Conservation (phyloP, 139 green algal genomes). For the Micromonas commoda region DNA sequence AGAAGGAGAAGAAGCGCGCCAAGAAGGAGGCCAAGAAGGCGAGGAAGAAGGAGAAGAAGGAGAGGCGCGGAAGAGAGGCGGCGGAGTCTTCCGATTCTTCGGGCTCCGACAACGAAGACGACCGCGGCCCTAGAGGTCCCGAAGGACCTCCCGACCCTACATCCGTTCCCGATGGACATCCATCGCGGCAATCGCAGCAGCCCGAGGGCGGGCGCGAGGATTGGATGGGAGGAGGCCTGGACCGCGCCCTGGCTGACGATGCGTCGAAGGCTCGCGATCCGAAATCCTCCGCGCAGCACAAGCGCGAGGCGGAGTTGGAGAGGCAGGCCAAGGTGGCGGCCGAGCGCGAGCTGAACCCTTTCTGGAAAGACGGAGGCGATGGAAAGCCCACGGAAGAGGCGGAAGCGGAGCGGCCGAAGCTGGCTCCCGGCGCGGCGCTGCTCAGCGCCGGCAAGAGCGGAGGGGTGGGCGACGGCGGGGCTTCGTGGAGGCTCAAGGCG, state of each 20-base stretch:
- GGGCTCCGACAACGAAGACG: neutral
- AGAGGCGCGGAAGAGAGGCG: neutral
- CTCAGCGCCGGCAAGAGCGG: neutral
- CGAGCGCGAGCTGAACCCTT: conserved; percentile 38
- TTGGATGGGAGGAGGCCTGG: too few relatives aligned
- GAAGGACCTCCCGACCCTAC: neutral
- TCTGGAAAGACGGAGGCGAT: conserved; percentile 33
- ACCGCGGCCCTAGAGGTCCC: neutral
- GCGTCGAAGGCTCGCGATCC: neutral
- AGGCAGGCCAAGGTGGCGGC: neutral
- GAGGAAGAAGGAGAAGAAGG: conserved; percentile 29
- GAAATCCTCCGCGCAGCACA: neutral
- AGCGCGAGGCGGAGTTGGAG: neutral
- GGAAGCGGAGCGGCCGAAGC: neutral
- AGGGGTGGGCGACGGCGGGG: conserved; percentile 73
- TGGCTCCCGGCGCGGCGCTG: too few relatives aligned
- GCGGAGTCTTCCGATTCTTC: neutral
- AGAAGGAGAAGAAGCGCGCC: conserved; percentile 39
- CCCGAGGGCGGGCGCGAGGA: neutral
- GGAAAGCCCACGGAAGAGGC: conserved; percentile 20
- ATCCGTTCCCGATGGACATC: neutral
- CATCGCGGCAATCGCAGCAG: neutral
- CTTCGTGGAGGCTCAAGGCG: conserved; percentile 86
- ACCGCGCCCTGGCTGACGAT: too few relatives aligned
- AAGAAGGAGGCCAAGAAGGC: conserved; percentile 47